A percentile compares a stretch with the other conserved stretches of the same genome.
Conservation (phyloP, 2,329 filamentous ascomycete species). For the Reticulascus tulasneorum region DNA sequence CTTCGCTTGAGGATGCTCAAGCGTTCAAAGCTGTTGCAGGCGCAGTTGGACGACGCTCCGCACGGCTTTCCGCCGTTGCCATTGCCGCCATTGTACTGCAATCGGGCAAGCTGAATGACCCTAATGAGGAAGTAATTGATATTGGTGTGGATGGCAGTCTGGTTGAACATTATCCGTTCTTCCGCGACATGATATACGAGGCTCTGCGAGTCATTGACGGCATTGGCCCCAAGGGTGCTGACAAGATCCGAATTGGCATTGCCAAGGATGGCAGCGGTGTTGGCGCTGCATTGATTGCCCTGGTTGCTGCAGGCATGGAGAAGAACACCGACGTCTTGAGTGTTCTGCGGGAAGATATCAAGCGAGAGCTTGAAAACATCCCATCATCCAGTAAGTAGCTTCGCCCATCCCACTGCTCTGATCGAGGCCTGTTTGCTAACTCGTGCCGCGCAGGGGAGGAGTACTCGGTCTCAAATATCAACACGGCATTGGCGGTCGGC, state of each 20-base stretch:
- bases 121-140: constrained; percentile 70
- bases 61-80: constrained; percentile 81
- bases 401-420: background rate
- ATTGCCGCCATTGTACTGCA: constrained; percentile 81
- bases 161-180: constrained; percentile 93
- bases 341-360: constrained; percentile 36
- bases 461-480: constrained; percentile 18
- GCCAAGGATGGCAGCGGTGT: constrained; percentile 95
- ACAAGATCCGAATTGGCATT: constrained; percentile 87
- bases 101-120: constrained; percentile 64
- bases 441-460: constrained; percentile 23
- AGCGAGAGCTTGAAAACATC: constrained; percentile 28
- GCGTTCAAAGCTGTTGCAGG: constrained; percentile 80
- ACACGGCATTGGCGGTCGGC: constrained; percentile 26
- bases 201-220: constrained; percentile 71
- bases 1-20: constrained; percentile 78
- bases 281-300: constrained; percentile 90
- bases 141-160: constrained; percentile 92
- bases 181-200: constrained; percentile 83
- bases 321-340: constrained; percentile 41
- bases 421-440: constrained; percentile 17
- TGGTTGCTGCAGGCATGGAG: constrained; percentile 73
- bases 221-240: constrained; percentile 74
- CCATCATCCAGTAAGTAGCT: constrained; percentile 24
- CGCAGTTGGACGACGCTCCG: constrained; percentile 83